phyloP scores from a whole-genome alignment of 176 grass and related monocot genomes.

The Raddia guianensis region DNA sequence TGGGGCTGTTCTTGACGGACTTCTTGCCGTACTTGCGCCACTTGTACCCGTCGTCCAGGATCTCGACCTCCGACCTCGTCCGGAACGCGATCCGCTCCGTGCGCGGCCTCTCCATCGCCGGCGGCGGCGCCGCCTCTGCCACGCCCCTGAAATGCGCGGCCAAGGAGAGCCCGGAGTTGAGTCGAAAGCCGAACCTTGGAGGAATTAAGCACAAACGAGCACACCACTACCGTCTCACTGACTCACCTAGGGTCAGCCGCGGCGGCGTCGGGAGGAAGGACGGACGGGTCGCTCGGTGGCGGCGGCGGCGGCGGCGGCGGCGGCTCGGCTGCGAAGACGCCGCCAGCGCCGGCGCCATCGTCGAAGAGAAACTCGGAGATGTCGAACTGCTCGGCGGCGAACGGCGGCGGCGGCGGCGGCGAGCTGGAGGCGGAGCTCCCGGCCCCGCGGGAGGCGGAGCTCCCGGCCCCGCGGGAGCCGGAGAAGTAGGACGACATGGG shows the following conservation, averaged over 20 bases:
- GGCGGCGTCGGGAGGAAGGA: background rate
- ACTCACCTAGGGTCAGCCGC: conserved; percentile 32
- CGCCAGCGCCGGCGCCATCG: conserved; percentile 13
- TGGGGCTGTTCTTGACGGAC: conserved; percentile 97
- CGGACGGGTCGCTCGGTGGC: background rate
- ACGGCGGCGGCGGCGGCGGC: conserved; percentile 20
- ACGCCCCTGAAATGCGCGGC: conserved; percentile 38
- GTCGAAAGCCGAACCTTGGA: too few relatives aligned
- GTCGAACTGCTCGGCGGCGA: conserved; percentile 50
- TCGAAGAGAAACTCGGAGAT: conserved; percentile 64
- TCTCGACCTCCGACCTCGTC: conserved; percentile 78
- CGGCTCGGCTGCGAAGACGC: background rate
- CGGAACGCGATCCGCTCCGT: conserved; percentile 84
- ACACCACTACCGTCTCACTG: background rate
- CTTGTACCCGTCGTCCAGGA: conserved; percentile 86
- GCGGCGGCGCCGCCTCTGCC: conserved; percentile 30
- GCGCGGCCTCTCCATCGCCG: conserved; percentile 45
- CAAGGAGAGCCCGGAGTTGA: background rate
- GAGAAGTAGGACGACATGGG: conserved; percentile 55
- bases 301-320: background rate
- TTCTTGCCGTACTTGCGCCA: conserved; percentile 99
- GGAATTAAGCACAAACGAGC: background rate
- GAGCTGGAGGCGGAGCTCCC: conserved; percentile 49
- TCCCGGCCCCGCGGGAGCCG: conserved; percentile 40
- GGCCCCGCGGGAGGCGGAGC: conserved; percentile 42